Evolutionary conservation across 2,329 filamentous ascomycete genomes (phyloP).

Genomic region (Colletotrichum sp.): DNA sequence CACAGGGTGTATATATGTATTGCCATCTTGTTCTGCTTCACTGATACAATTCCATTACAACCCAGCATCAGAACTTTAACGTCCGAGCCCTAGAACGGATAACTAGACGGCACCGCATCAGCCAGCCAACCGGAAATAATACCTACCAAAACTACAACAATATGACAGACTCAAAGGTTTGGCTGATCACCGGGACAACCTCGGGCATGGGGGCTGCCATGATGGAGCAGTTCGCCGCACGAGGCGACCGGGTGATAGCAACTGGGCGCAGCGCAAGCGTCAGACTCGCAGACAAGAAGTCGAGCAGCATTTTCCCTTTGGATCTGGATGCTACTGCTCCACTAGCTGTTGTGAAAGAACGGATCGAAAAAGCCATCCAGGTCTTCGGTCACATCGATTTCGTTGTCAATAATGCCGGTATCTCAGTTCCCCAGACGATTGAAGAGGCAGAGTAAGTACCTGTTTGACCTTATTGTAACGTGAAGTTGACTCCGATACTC

Average conservation of each 20-base stretch:
- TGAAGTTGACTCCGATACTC: neutral
- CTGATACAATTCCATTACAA: neutral
- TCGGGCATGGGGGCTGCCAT: conserved; percentile 32
- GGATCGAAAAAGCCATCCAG: conserved; percentile 40
- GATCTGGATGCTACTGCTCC: conserved; percentile 33
- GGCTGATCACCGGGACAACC: conserved; percentile 38
- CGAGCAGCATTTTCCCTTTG: conserved; percentile 41
- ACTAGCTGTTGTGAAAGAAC: conserved; percentile 38
- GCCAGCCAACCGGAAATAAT: neutral
- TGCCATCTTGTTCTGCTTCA: neutral
- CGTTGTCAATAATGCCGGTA: conserved; percentile 28
- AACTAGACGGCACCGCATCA: neutral
- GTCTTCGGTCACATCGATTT: conserved; percentile 46
- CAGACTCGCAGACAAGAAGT: conserved; percentile 43
- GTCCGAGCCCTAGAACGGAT: neutral
- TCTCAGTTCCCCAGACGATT: conserved; percentile 23
- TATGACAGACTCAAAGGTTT: conserved; percentile 32
- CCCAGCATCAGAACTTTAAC: neutral
- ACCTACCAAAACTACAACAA: neutral
- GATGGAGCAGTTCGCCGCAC: conserved; percentile 43
- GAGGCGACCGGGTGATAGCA: conserved; percentile 49
- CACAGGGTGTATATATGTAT: neutral
- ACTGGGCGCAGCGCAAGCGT: conserved; percentile 52
- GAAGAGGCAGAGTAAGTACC: conserved; percentile 36
- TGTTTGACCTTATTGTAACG: neutral